Evolutionary conservation across 768 basidiomycete species (phyloP).

Genomic region (Candolleomyces eurysporus): DNA sequence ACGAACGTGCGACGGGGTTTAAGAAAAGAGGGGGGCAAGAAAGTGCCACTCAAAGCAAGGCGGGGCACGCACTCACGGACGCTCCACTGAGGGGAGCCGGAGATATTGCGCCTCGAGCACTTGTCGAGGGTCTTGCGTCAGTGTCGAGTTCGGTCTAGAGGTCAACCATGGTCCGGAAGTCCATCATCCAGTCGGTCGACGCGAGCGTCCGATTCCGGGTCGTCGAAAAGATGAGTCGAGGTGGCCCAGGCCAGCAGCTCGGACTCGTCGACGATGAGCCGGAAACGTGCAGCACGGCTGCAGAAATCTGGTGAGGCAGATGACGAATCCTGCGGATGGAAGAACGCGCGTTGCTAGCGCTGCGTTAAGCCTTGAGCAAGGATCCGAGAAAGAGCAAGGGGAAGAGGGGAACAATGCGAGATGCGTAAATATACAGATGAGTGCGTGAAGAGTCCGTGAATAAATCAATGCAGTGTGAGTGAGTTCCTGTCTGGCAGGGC

Average conservation of each 20-base stretch:
- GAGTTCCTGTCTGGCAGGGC: constrained; percentile 56
- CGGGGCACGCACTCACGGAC: constrained; percentile 50
- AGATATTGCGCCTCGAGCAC: constrained; percentile 55
- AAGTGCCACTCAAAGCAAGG: constrained; percentile 45
- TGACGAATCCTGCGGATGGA: constrained; percentile 25
- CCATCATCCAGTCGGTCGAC: constrained; percentile 10
- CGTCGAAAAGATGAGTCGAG: constrained; percentile 14
- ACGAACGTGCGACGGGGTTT: constrained; percentile 38
- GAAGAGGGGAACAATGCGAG: constrained; percentile 36
- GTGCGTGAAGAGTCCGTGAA: constrained; percentile 44
- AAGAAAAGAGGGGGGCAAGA: constrained; percentile 51
- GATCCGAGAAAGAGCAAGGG: constrained; percentile 21
- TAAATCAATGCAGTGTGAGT: constrained; percentile 50
- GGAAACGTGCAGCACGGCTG: constrained; percentile 56
- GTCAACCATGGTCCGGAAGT: constrained; percentile 47
- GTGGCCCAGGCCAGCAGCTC: constrained; percentile 42
- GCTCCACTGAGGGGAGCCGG: constrained; percentile 44
- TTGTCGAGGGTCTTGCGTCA: constrained; percentile 65
- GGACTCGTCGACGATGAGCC: constrained; percentile 19
- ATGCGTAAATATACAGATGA: constrained; percentile 37
- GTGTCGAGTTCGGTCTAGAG: constrained; percentile 51
- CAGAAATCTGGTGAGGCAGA: constrained; percentile 34
- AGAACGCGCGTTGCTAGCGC: constrained; percentile 32
- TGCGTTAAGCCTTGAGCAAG: constrained; percentile 9
- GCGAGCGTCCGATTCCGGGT: constrained; percentile 9